Base-by-base conservation (phyloP, 371 early-diverging fungal genomes). In the Mucor mucedo region DNA sequence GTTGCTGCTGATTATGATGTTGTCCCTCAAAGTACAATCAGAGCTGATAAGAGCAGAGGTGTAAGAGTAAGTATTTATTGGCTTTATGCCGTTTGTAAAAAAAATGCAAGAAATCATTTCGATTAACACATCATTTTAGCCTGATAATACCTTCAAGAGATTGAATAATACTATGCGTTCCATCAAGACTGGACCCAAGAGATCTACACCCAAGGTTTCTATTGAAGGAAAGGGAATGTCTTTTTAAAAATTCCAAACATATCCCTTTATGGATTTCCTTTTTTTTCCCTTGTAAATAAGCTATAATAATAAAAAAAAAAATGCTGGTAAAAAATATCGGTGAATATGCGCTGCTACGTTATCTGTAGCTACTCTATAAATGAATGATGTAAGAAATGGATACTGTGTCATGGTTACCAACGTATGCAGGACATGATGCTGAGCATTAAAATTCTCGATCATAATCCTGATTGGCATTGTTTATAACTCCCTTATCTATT, bases 1-100 rank as follows among this genome's bases (percentile, higher is more conserved):
- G 79, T 79, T 14, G 79, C 82, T 30, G 76, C 79, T 8, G 79
- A 82, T 58, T 83, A 79, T 58, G 83, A 83, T 59, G 73, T 83
- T 62, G 77, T 73, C 39, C 83, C 83, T 48, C 76, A 77, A 50
- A 83, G 83, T 32, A 75, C 69, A 2, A 66, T 80, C 3, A 73
- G 75, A 42, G 49, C 61, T 13, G 75, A 75, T 30, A 68, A 67
- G 49, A 63, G 58, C 35, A 65, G 66, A 74, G 62, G 60, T 16
- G 41, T 35, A 4, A 71, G 64, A 60, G 76, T 71, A 72, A 54
- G 49, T 58, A 29, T 50, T 28, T 30, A 21, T 30, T 4, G 1
- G 5, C 30, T 28, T 21, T 21, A 21, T 21, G 21, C 21, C 21
- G 21, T 21, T 21, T 21, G 21, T 21, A 21, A 21, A 21, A 21